phyloP scores from a whole-genome alignment of 2,329 filamentous ascomycete genomes.

The Domatiomyces globalis region DNA sequence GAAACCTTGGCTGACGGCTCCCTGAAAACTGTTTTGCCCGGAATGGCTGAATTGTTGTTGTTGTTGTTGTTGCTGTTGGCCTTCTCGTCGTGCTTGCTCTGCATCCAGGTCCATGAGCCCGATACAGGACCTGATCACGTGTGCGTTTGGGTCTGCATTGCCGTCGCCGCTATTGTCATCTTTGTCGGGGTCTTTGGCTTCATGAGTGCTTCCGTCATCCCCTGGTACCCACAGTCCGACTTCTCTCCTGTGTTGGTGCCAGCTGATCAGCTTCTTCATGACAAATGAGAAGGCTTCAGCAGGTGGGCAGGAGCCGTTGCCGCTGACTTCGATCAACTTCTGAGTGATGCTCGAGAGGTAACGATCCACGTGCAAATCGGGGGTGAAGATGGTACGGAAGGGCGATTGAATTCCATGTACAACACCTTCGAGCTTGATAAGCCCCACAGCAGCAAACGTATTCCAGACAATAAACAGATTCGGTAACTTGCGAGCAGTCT shows the following conservation, averaged over 20 bases:
- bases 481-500: conserved; percentile 47
- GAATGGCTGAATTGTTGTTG: conserved; percentile 1
- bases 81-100: neutral
- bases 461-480: conserved; percentile 58
- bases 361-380: conserved; percentile 48
- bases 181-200: conserved; percentile 3
- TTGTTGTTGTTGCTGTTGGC: neutral
- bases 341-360: conserved; percentile 57
- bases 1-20: neutral
- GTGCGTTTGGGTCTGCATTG: neutral
- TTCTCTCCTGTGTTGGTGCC: conserved; percentile 38
- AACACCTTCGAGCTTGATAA: conserved; percentile 60
- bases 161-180: neutral
- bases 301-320: conserved; percentile 47
- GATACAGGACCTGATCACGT: neutral
- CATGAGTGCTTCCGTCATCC: conserved; percentile 1
- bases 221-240: conserved; percentile 4
- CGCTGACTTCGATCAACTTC: conserved; percentile 50
- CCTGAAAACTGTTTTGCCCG: neutral
- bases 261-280: conserved; percentile 52
- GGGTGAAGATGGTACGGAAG: conserved; percentile 53
- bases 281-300: conserved; percentile 58
- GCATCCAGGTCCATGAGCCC: neutral
- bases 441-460: conserved; percentile 55
- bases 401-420: conserved; percentile 49